Evolutionary conservation across 805 yeast genomes (phyloP).

Genomic region (Suhomyces kilbournensis): DNA sequence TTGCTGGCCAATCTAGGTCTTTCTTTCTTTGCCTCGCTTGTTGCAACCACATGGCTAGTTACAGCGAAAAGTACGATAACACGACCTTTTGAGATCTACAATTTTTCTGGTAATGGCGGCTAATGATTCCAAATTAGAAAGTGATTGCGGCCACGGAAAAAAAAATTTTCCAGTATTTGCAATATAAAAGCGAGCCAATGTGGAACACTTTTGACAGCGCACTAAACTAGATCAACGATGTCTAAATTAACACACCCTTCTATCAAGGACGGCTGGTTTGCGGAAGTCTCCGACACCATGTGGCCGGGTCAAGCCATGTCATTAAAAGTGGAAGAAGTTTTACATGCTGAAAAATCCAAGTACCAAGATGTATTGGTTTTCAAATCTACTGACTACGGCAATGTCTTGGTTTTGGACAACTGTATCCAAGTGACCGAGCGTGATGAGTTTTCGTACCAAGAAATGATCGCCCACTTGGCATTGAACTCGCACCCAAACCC

Average conservation of each 20-base stretch:
- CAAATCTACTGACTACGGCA: conserved; percentile 91
- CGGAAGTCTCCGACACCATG: conserved; percentile 91
- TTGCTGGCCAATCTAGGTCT: no score
- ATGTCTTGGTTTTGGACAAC: conserved; percentile 90
- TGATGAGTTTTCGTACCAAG: conserved; percentile 97
- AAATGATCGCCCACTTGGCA: conserved; percentile 95
- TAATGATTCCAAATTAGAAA: neutral
- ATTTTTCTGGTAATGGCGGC: neutral
- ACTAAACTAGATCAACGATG: neutral
- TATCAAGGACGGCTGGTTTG: conserved; percentile 90
- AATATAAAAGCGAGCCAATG: neutral
- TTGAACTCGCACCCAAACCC: conserved; percentile 93
- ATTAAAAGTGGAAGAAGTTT: conserved; percentile 78
- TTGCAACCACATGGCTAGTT: no score
- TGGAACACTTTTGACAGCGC: neutral
- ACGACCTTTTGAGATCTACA: neutral
- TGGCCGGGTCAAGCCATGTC: conserved; percentile 99
- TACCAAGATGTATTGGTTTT: conserved; percentile 94
- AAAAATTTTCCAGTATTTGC: neutral
- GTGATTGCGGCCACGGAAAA: neutral
- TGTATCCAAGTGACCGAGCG: conserved; percentile 96
- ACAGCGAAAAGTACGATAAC: no score
- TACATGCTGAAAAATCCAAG: conserved; percentile 80
- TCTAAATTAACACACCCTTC: conserved; percentile 49
- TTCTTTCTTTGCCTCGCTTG: no score